Conservation (phyloP, 2,329 filamentous ascomycete species). For the Nemania sp. region DNA sequence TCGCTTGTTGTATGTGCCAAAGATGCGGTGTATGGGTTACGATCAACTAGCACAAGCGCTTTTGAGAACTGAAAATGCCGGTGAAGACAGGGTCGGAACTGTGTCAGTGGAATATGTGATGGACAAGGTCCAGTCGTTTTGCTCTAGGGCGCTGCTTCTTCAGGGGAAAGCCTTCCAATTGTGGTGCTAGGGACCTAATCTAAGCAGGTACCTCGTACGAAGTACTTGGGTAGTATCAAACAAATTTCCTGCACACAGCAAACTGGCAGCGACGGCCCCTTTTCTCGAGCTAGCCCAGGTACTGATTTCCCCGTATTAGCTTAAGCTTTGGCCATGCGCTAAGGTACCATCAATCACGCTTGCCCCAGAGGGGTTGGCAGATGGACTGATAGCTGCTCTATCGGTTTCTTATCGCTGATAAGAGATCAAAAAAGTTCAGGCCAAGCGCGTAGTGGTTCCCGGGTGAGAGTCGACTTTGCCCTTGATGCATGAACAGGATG, state of each 20-base stretch:
- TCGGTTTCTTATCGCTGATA: constrained; percentile 37
- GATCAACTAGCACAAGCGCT: constrained; percentile 5
- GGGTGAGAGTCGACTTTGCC: neutral
- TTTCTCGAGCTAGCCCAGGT: no score
- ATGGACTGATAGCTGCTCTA: no score
- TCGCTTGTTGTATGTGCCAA: neutral
- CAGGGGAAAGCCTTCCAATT: constrained; percentile 42
- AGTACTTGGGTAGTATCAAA: neutral
- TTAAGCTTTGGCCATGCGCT: no score
- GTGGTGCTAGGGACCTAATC: constrained; percentile 41
- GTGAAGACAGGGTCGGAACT: constrained; percentile 25
- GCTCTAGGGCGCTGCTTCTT: constrained; percentile 37
- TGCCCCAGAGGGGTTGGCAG: no score
- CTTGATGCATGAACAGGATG: constrained; percentile 22
- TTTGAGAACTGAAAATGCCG: constrained; percentile 15
- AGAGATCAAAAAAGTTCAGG: constrained; percentile 35
- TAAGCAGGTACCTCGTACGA: neutral
- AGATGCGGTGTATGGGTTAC: neutral
- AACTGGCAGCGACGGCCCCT: neutral
- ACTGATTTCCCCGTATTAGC: no score
- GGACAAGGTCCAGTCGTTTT: constrained; percentile 33
- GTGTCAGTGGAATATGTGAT: constrained; percentile 35
- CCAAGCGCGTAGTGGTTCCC: neutral
- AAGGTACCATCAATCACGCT: no score
- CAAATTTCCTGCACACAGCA: constrained; percentile 29